Evolutionary conservation across 352 stramenopile species (phyloP).

Genomic region (Phytophthora syringae): DNA sequence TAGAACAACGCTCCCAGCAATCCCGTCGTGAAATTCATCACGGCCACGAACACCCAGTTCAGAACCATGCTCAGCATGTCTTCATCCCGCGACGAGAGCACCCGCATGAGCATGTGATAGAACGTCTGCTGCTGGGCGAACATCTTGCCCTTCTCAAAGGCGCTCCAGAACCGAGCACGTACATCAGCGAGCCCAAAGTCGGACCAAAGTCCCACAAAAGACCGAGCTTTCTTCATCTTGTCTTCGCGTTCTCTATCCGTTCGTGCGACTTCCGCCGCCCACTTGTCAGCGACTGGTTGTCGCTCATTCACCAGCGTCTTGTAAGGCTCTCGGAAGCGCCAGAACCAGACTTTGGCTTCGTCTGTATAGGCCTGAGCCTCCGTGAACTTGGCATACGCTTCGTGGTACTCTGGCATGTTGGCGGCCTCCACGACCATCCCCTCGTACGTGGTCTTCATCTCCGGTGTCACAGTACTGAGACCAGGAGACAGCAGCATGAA

Average conservation of each 20-base stretch:
- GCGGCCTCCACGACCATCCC: constrained; percentile 74
- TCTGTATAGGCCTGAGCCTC: constrained; percentile 64
- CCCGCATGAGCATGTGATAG: constrained; percentile 84
- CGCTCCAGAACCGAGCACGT: constrained; percentile 77
- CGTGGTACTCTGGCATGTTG: constrained; percentile 80
- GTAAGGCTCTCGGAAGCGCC: constrained; percentile 84
- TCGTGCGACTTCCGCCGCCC: constrained; percentile 59
- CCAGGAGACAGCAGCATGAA: constrained; percentile 83
- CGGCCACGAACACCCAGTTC: constrained; percentile 84
- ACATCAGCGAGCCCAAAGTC: constrained; percentile 84
- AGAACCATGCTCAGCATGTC: constrained; percentile 80
- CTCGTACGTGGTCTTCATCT: constrained; percentile 84
- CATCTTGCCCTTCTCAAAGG: constrained; percentile 86
- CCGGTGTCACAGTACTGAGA: constrained; percentile 62
- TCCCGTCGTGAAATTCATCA: constrained; percentile 91
- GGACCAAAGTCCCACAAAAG: constrained; percentile 82
- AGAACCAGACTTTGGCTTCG: constrained; percentile 89
- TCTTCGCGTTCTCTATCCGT: constrained; percentile 62
- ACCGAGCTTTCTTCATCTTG: constrained; percentile 84
- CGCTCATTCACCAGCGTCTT: constrained; percentile 59
- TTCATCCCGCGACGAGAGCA: constrained; percentile 74
- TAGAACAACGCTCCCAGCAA: constrained; percentile 83
- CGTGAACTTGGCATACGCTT: constrained; percentile 63
- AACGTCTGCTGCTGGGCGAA: constrained; percentile 90
- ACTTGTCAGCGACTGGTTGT: constrained; percentile 65